These are phyloP conservation scores for Usnea hakonensis DNA, from an alignment of 495 filamentous ascomycete genomes.

Conservation along the genomic window DNA sequence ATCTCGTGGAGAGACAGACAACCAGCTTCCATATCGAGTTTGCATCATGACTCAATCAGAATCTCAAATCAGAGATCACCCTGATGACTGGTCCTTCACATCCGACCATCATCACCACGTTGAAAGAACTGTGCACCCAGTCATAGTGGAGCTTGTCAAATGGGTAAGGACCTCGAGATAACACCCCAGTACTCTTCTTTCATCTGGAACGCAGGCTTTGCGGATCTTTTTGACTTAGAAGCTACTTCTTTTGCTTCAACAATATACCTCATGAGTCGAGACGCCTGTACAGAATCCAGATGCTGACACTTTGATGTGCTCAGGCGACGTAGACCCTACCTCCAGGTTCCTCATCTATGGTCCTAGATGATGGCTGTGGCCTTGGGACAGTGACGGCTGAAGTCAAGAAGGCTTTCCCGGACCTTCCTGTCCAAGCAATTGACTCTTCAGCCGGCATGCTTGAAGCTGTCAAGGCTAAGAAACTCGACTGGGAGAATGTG, in stretches of 20 bases:
- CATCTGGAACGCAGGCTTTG: neutral
- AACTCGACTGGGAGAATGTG: constrained; percentile 9
- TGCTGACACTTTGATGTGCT: neutral
- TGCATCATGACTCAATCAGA: no score
- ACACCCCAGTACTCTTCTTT: neutral
- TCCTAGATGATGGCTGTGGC: constrained; percentile 13
- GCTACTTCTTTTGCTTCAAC: neutral
- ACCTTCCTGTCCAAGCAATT: constrained; percentile 13
- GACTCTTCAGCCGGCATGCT: constrained; percentile 15
- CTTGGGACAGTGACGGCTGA: constrained; percentile 14
- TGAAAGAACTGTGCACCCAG: constrained; percentile 6
- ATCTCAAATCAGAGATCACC: no score
- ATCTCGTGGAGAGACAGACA: no score
- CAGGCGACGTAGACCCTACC: constrained; percentile 5
- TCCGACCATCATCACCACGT: constrained; percentile 8
- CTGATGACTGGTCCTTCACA: constrained; percentile 10
- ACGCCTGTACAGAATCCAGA: no score
- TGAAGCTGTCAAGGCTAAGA: constrained; percentile 5
- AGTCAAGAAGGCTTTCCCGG: constrained; percentile 11
- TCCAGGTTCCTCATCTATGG: constrained; percentile 3
- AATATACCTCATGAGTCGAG: no score
- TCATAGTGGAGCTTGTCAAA: constrained; percentile 8
- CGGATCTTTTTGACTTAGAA: neutral
- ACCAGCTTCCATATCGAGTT: no score
- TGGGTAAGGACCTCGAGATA: constrained; percentile 1